A percentile compares a stretch with the other conserved stretches of the same genome.
These are phyloP conservation scores for Parasitella parasitica DNA, from an alignment of 371 early-diverging fungal species.

Conservation along the genomic window DNA sequence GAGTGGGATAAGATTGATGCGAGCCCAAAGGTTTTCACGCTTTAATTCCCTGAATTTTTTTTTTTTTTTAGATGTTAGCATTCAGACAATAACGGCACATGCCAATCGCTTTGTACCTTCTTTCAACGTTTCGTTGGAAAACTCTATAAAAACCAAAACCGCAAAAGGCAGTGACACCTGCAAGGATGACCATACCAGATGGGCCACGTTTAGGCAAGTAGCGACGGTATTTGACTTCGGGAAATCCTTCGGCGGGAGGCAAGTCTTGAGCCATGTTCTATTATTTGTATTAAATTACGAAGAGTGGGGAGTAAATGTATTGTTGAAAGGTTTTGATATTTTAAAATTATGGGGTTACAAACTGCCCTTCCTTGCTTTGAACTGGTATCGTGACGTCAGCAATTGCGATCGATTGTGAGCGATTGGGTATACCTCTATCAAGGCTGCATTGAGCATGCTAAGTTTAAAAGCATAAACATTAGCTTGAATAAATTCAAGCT, in stretches of 20 bases:
- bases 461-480: too few species aligned
- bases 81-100: not conserved
- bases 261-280: conserved; percentile 59
- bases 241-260: conserved; percentile 74
- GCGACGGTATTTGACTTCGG: conserved; percentile 81
- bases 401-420: too few species aligned
- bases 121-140: conserved; percentile 71
- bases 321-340: conserved; percentile 1
- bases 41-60: conserved; percentile 73
- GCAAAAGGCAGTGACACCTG: conserved; percentile 54
- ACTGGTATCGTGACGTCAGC: not conserved
- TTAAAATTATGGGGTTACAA: not conserved
- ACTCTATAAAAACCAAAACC: conserved; percentile 60
- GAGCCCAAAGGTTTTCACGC: conserved; percentile 92
- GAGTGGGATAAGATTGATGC: conserved; percentile 87
- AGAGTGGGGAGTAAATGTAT: conserved; percentile 6
- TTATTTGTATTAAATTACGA: conserved; percentile 3
- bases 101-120: conserved; percentile 51
- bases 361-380: not conserved
- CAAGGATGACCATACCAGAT: conserved; percentile 64
- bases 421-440: too few species aligned
- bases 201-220: conserved; percentile 89
- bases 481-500: too few species aligned
- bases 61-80: not conserved
- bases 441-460: too few species aligned